Conservation (phyloP, 2,329 filamentous ascomycete genomes). For the Colletotrichum destructivum region DNA sequence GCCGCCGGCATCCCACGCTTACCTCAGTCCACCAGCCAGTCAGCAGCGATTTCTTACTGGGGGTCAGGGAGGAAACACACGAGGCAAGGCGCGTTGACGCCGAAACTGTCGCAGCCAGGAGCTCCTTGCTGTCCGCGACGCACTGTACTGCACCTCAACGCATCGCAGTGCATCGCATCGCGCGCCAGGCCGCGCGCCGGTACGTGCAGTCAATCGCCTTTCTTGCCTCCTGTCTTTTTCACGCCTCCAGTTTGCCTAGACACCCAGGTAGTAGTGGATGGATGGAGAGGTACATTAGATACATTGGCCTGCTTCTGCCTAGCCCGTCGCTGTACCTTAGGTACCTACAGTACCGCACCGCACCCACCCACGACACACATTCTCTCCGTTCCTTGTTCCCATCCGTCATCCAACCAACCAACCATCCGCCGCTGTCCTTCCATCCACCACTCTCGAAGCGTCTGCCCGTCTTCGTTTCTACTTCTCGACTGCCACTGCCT, state of each 20-base stretch:
- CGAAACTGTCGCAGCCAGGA: slow-evolving; percentile 49
- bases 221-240: neutral
- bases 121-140: slow-evolving; percentile 44
- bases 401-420: neutral
- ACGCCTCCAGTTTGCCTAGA: no score
- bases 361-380: neutral
- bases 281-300: slow-evolving; percentile 13
- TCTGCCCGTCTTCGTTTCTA: slow-evolving; percentile 25
- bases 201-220: slow-evolving; percentile 34
- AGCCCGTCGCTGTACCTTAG: neutral
- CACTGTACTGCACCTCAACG: slow-evolving; percentile 29
- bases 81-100: slow-evolving; percentile 45
- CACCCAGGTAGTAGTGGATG: no score
- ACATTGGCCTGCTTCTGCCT: neutral
- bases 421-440: slow-evolving; percentile 16
- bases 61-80: neutral
- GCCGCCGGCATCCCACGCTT: slow-evolving; percentile 26
- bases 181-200: slow-evolving; percentile 29
- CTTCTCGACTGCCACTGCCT: slow-evolving; percentile 8
- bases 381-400: neutral
- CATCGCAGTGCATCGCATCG: slow-evolving; percentile 32
- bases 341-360: neutral
- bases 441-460: slow-evolving; percentile 28
- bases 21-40: no score
- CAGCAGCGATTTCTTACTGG: no score